Evolutionary conservation across 306 rosid genomes (phyloP).

Genomic region (Acacia confusa): DNA sequence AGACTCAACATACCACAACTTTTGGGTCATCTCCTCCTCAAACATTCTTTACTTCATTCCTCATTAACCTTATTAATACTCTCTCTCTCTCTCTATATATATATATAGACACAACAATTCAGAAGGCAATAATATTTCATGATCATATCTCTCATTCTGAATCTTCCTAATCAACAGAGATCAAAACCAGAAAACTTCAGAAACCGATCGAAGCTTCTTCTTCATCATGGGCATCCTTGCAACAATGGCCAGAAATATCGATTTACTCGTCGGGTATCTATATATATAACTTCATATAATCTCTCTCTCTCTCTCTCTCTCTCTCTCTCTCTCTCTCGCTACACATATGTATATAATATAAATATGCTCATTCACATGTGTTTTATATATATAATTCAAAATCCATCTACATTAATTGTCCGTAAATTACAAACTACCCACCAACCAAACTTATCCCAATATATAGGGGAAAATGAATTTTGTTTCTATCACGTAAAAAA

Average conservation of each 20-base stretch:
- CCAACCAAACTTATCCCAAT: neutral
- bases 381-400: neutral
- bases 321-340: no score
- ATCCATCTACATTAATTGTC: neutral
- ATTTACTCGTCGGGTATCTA: slow-evolving; percentile 56
- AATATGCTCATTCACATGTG: neutral
- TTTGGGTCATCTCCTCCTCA: slow-evolving; percentile 29
- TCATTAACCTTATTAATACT: neutral
- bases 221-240: slow-evolving; percentile 71
- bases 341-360: no score
- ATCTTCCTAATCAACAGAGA: neutral
- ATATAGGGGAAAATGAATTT: neutral
- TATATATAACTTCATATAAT: no score
- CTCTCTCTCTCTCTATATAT: neutral
- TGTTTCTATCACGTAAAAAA: neutral
- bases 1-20: slow-evolving; percentile 27
- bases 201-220: slow-evolving; percentile 6
- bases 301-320: neutral
- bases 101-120: neutral
- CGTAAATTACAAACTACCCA: no score
- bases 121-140: neutral
- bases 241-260: slow-evolving; percentile 60
- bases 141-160: neutral
- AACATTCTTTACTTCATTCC: slow-evolving; percentile 54
- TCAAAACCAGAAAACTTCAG: slow-evolving; percentile 2